Evolutionary conservation across 345 rosid genomes (phyloP).

Genomic region (Lagerstroemia speciosa): DNA sequence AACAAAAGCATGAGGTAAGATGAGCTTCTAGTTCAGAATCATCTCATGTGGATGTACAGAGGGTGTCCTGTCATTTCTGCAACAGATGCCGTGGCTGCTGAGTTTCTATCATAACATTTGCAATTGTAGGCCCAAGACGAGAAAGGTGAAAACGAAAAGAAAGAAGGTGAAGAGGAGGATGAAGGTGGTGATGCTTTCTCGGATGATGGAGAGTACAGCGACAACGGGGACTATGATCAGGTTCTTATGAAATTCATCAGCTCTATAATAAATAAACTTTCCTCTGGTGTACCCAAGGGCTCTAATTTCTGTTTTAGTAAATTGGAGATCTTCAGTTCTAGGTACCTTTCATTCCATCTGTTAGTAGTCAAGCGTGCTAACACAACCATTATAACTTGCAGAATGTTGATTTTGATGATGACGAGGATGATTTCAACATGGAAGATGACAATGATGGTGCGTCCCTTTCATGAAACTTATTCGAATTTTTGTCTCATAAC

Average conservation of each 20-base stretch:
- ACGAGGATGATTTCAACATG: constrained; percentile 41
- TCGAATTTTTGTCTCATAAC: neutral
- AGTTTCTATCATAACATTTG: neutral
- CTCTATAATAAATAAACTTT: neutral
- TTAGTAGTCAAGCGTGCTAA: neutral
- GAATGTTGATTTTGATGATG: constrained; percentile 43
- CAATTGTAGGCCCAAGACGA: constrained; percentile 26
- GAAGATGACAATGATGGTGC: constrained; percentile 33
- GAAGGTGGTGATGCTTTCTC: constrained; percentile 17
- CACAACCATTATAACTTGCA: constrained; percentile 11
- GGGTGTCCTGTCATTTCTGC: neutral
- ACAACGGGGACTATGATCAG: constrained; percentile 45
- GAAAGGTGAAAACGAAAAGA: constrained; percentile 33
- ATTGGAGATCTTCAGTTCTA: too few relatives aligned
- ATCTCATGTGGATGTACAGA: neutral
- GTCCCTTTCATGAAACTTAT: neutral
- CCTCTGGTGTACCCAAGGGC: neutral
- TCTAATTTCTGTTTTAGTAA: too few relatives aligned
- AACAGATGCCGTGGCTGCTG: neutral
- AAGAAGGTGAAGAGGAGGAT: constrained; percentile 28
- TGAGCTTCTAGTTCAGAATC: neutral
- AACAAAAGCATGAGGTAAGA: constrained; percentile 30
- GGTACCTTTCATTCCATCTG: too few relatives aligned
- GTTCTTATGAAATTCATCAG: constrained; percentile 13
- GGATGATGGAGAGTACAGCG: constrained; percentile 35